Evolutionary conservation across 805 yeast genomes (phyloP).

Genomic region (Saccharomyces paradoxus): DNA sequence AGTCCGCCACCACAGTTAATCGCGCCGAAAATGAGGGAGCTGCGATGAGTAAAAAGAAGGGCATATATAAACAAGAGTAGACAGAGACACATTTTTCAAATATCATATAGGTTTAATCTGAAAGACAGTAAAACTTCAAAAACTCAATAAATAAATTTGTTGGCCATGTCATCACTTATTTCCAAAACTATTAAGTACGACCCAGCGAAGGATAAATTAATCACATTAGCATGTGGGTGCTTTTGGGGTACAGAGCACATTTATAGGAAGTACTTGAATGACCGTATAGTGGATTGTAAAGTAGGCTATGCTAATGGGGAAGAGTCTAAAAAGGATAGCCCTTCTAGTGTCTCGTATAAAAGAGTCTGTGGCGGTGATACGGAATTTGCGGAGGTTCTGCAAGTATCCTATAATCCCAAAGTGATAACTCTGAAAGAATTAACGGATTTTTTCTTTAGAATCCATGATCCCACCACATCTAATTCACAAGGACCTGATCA

Average conservation of each 20-base stretch:
- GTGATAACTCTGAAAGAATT: slow-evolving; percentile 51
- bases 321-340: slow-evolving; percentile 36
- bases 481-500: slow-evolving; percentile 80
- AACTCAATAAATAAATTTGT: no score
- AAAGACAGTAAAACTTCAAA: not conserved
- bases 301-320: slow-evolving; percentile 90
- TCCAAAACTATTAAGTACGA: slow-evolving; percentile 35
- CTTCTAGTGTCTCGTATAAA: slow-evolving; percentile 41
- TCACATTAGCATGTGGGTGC: slow-evolving; percentile 63
- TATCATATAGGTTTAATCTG: not conserved
- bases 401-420: slow-evolving; percentile 71
- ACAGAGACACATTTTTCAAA: not conserved
- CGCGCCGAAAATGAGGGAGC: not conserved
- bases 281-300: slow-evolving; percentile 57
- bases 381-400: slow-evolving; percentile 71
- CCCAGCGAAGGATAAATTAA: slow-evolving; percentile 42
- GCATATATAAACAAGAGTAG: not conserved
- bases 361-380: slow-evolving; percentile 75
- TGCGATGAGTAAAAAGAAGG: not conserved
- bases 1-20: not conserved
- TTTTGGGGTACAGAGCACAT: slow-evolving; percentile 89
- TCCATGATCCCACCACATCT: slow-evolving; percentile 88
- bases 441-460: slow-evolving; percentile 76
- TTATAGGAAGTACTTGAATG: slow-evolving; percentile 59
- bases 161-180: slow-evolving; percentile 18